These are phyloP conservation scores for Drechslerella coelobrocha DNA, from an alignment of 2,329 filamentous ascomycete species.

Conservation along the genomic window DNA sequence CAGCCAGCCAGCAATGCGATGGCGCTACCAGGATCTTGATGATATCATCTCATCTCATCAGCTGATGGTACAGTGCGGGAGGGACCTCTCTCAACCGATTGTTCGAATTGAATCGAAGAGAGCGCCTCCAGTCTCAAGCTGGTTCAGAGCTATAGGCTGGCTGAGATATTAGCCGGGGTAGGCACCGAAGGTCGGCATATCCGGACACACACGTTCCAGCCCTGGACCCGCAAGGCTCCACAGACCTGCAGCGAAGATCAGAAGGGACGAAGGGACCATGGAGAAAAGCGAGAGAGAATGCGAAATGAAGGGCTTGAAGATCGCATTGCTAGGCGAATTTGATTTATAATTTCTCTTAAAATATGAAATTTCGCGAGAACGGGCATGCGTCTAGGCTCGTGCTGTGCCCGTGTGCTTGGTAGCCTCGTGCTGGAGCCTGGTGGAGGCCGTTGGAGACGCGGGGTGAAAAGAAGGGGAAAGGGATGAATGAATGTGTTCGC, in stretches of 20 bases:
- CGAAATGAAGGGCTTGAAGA: neutral
- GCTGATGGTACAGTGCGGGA: neutral
- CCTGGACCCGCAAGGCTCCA: neutral
- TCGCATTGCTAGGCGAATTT: neutral
- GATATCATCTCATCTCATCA: slow-evolving; percentile 3
- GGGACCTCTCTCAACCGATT: neutral
- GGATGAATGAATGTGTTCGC: no score
- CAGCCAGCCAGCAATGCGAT: neutral
- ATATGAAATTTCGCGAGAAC: neutral
- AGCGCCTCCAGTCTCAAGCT: slow-evolving; percentile 2
- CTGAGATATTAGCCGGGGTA: neutral
- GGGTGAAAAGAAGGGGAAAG: no score
- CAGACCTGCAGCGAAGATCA: neutral
- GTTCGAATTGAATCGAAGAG: neutral
- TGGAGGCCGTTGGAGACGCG: neutral
- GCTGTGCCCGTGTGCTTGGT: no score
- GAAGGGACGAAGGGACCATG: neutral
- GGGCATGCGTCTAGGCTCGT: neutral
- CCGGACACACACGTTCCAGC: slow-evolving; percentile 1
- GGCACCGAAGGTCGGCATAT: slow-evolving; percentile 1
- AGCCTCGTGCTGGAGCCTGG: neutral
- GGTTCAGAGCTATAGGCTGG: neutral
- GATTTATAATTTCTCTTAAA: neutral
- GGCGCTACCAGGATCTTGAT: neutral
- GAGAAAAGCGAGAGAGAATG: neutral